Base-by-base conservation (phyloP, 805 yeast genomes). In the Cyberlindnera subsufficiens region DNA sequence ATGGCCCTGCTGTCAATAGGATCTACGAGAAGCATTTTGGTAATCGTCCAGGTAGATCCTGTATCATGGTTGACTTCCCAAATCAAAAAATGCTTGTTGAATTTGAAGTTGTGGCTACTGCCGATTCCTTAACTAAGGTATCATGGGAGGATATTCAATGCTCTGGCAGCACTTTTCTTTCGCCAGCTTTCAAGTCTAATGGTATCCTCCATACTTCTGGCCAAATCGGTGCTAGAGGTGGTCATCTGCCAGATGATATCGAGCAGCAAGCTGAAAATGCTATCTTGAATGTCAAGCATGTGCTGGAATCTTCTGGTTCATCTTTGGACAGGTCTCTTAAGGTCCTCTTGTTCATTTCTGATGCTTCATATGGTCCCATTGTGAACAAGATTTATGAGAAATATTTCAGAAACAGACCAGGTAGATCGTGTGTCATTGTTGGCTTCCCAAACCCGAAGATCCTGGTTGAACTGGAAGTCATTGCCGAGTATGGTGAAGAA, bases 171-270 rank as follows among this genome's bases (percentile, higher is more conserved):
- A 37, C 50, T 3, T 44, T 69, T 8, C 43, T 69, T n/a, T 65
- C 74, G 5, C 74, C 76, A 32, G 72, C 74, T 4, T 65, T 47
- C 46, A 60, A 59, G 39, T 56, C 65, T 42, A 66, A 64, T 31
- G 74, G 70, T 27, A 64, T 63, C 37, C 70, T 75, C 17, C 73
- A 67, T 60, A 68, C 77, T 9, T 69, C 78, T n/a, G 80, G 79
- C 2, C 59, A 64, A 35, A 62, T 69, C 14, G 79, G 79, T 17
- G 56, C 56, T 25, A 61, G 67, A 11, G 16, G 30, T 7, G 75
- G 75, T 14, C 56, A 57, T n/a, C 52, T 68, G 20, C 71, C 78
- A 16, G 65, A 59, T 10, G 62, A 65, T 20, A 61, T 74, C 40
- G 72, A 60, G 35, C 65, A 64, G 35, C 82, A 77, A 56, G 67